A percentile compares a stretch with the other conserved stretches of the same genome.
These are phyloP conservation scores for Annulohypoxylon nitens DNA, from an alignment of 495 filamentous ascomycete species.

Conservation along the genomic window DNA sequence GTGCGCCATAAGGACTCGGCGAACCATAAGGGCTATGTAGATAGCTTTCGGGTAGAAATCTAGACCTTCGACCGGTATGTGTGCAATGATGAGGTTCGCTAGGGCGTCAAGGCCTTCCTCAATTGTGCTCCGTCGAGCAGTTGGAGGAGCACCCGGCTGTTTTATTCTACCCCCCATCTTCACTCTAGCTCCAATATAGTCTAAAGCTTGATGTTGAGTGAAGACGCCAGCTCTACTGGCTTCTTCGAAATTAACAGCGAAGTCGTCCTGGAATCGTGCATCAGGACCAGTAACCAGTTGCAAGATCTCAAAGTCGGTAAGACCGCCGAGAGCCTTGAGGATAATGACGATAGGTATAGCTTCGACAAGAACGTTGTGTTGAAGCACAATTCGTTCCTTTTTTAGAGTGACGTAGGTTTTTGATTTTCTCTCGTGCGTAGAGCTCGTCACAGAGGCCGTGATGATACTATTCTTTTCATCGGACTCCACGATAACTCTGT, in stretches of 20 bases:
- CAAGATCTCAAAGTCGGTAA: constrained; percentile 93
- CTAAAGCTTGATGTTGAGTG: constrained; percentile 94
- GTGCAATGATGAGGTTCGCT: constrained; percentile 89
- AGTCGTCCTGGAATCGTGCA: constrained; percentile 89
- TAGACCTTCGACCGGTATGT: constrained; percentile 88
- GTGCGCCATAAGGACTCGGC: constrained; percentile 91
- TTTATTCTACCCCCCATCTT: constrained; percentile 81
- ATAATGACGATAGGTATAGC: constrained; percentile 92
- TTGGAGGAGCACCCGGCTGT: constrained; percentile 51
- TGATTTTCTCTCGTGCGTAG: constrained; percentile 95
- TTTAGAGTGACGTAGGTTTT: constrained; percentile 95
- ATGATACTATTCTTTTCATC: constrained; percentile 90
- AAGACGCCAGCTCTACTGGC: constrained; percentile 81
- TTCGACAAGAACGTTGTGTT: constrained; percentile 93
- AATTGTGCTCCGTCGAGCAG: constrained; percentile 73
- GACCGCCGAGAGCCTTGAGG: constrained; percentile 92
- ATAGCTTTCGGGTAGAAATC: constrained; percentile 96
- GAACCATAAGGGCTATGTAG: constrained; percentile 96
- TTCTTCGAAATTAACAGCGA: constrained; percentile 94
- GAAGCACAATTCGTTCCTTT: constrained; percentile 88
- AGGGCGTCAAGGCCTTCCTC: constrained; percentile 94
- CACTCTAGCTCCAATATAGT: constrained; percentile 86
- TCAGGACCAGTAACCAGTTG: constrained; percentile 88
- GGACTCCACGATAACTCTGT: constrained; percentile 95
- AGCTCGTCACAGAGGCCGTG: constrained; percentile 98